Evolutionary conservation across 306 rosid species (phyloP), one percentile per base, ranked within the genome.

Genomic region (Oemleria cerasiformis): DNA sequence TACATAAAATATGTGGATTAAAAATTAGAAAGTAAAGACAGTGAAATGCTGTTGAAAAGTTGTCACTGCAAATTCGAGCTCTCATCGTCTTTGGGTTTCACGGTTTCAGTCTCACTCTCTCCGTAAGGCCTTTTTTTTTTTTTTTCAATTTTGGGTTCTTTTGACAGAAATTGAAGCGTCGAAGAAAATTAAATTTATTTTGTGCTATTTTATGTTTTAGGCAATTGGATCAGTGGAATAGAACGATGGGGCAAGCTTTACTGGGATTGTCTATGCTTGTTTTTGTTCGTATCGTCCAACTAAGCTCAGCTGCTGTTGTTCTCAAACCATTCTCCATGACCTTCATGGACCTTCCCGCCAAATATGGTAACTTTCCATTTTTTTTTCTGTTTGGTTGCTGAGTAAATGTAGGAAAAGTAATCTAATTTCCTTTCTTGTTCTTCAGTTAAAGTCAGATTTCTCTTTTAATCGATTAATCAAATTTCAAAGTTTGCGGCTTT

Each of bases 301-400:
- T 51, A 2, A 49, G 62, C 70, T 77, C 82, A 17, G 73, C 85
- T 17, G 9, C 76, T 14, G 75, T 81, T 45, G 73, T 73, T 20
- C 68, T 73, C 61, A 53, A 25, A 57, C 71, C 77, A 4, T 49
- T 70, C 39, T 71, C 65, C 50, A 38, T 71, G 20, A 57, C 77
- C 70, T 65, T 81, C 67, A 1, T 70, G 8, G 85, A 81, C 61
- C 85, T 81, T 65, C 82, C 85, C 20, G 85, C 82, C 62, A 81
- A 81, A 74, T 73, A n/a, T 53, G 79, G 85, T 81, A 81, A 57
- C 23, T 68, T 12, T 39, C 59, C 21, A 7, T 57, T 34, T 19
- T 73, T 34, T 16, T 30, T 30, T 30, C 49, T 49, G 68, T 65
- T 80, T 65, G 77, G 73, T 58, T 75, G 39, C 70, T 21, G 77